These are phyloP conservation scores for Paramecium tetraurelia DNA, from an alignment of 73 alveolate species.

Conservation along the genomic window DNA sequence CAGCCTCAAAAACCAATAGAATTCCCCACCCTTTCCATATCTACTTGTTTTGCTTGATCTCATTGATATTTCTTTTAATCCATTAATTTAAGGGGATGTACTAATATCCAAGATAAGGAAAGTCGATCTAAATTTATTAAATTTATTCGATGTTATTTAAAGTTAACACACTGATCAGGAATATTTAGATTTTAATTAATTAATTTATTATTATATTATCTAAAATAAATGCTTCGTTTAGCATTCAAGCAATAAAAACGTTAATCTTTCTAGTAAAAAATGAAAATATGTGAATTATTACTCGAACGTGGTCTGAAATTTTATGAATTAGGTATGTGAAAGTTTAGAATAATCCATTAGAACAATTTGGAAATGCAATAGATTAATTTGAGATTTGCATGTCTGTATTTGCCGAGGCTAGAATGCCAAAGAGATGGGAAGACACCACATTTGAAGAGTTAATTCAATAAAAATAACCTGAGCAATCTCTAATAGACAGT, in stretches of 20 bases:
- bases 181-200: neutral
- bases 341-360: neutral
- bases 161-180: neutral
- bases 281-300: constrained; percentile 5
- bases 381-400: neutral
- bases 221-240: neutral
- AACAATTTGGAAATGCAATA: constrained; percentile 21
- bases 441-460: constrained; percentile 9
- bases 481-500: neutral
- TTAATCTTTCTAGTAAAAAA: neutral
- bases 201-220: neutral
- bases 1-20: too few species aligned
- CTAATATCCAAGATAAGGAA: neutral
- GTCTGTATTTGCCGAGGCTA: neutral
- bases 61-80: too few species aligned
- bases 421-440: neutral
- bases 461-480: neutral
- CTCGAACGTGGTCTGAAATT: neutral
- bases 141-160: neutral
- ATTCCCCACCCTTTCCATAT: too few species aligned
- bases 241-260: constrained; percentile 31
- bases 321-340: neutral
- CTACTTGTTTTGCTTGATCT: too few species aligned
- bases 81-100: too few species aligned
- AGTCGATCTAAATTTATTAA: neutral